Base-by-base conservation (phyloP, 164 flowering plant genomes). In the Annona cherimola region DNA sequence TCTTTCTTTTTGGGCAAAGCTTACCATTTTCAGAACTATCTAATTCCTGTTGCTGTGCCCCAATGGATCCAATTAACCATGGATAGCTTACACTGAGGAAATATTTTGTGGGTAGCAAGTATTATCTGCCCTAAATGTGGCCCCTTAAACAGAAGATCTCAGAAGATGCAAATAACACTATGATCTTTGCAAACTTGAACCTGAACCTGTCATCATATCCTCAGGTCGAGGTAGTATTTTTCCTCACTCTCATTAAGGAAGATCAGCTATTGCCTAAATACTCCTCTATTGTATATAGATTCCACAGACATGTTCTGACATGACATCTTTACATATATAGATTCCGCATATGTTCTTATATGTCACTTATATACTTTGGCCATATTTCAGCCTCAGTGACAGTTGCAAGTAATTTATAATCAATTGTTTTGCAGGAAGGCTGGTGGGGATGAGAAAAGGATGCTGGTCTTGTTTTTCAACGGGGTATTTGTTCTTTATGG, bases 401-500 rank as follows among this genome's bases (percentile, higher is more conserved):
- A 63, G 9, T 45, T 45, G 44, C 43, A 39, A n/a, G 41, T 72
- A 12, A 40, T 41, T 5, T 66, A 45, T 3, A 54, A 42, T 67
- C 19, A 64, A 26, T 62, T 64, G 6, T 61, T 63, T 79, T 77
- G 71, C 85, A 92, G 99, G 88, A 92, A 84, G 81, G 79, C 91
- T 82, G 82, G 80, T 76, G 94, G 94, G 65, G 90, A 91, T 81
- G 99, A 95, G 86, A 88, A 88, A 78, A 85, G 76, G 82, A 93
- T 92, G 99, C 80, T 95, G 82, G 69, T 76, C 63, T 70, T 90
- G 76, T 92, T 73, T 75, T 95, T 95, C 76, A 87, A 93, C 78
- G 84, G 87, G 82, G 99, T 91, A 67, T 76, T 83, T 71, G 64
- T 6, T 69, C n/a, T 11, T 7, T 18, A 61, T 4, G 26, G 19